These are phyloP conservation scores for Lipomyces mesembrius DNA, from an alignment of 805 yeast genomes.

Conservation along the genomic window DNA sequence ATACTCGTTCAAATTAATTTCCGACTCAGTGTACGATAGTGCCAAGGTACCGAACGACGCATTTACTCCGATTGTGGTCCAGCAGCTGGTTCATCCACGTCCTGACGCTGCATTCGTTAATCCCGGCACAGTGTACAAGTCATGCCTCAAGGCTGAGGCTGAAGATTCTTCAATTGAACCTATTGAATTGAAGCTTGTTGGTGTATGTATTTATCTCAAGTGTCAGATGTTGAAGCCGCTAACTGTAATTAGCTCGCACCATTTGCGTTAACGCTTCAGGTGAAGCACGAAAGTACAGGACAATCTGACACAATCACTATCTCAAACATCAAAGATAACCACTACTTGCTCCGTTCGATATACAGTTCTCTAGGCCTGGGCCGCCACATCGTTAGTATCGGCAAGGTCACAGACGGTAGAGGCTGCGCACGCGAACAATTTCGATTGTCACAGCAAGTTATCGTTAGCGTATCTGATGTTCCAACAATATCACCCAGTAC, in stretches of 20 bases:
- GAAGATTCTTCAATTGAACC: slow-evolving; percentile 54
- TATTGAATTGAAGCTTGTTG: slow-evolving; percentile 60
- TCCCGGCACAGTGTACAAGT: slow-evolving; percentile 55
- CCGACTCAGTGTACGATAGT: slow-evolving; percentile 65
- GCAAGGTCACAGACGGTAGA: slow-evolving; percentile 64
- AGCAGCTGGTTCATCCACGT: slow-evolving; percentile 61
- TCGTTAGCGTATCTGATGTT: slow-evolving; percentile 71
- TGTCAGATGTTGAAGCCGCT: neutral
- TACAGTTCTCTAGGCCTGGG: slow-evolving; percentile 68
- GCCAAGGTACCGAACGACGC: slow-evolving; percentile 46
- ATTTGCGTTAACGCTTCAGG: slow-evolving; percentile 50
- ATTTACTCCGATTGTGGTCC: slow-evolving; percentile 48
- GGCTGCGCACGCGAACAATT: slow-evolving; percentile 65
- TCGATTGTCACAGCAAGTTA: slow-evolving; percentile 51
- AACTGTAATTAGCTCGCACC: slow-evolving; percentile 23
- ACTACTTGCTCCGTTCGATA: slow-evolving; percentile 50
- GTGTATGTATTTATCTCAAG: slow-evolving; percentile 60
- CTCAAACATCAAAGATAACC: slow-evolving; percentile 49
- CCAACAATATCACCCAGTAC: slow-evolving; percentile 64
- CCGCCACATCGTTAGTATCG: slow-evolving; percentile 63
- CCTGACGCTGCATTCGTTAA: slow-evolving; percentile 63
- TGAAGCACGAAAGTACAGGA: slow-evolving; percentile 66
- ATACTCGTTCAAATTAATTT: slow-evolving; percentile 63
- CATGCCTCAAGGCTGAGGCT: slow-evolving; percentile 49
- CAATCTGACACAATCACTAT: slow-evolving; percentile 55